phyloP scores from a whole-genome alignment of 208 protist genomes.

The Crithidia brevicula region DNA sequence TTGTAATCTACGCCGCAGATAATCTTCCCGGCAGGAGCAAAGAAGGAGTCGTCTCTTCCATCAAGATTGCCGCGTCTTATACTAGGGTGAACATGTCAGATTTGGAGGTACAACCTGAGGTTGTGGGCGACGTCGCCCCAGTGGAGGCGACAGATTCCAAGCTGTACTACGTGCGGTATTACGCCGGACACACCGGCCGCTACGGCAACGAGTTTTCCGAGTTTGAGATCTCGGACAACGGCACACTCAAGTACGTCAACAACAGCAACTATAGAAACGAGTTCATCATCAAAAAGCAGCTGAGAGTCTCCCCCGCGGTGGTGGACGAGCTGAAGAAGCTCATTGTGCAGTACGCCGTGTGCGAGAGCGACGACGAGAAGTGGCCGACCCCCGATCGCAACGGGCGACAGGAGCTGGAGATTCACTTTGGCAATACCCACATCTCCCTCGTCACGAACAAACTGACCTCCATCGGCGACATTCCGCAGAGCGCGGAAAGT shows the following conservation, averaged over 20 bases:
- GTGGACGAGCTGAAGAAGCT: slow-evolving; percentile 78
- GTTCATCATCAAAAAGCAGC: slow-evolving; percentile 90
- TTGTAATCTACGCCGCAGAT: no score
- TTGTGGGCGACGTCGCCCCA: background rate
- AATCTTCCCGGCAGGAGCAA: no score
- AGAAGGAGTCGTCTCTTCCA: no score
- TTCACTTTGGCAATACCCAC: slow-evolving; percentile 87
- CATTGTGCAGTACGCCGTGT: slow-evolving; percentile 65
- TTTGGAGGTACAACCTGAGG: slow-evolving; percentile 5
- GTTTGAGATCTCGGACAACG: slow-evolving; percentile 82
- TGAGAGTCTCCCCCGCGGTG: slow-evolving; percentile 67
- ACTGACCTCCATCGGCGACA: slow-evolving; percentile 78
- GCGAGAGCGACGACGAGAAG: slow-evolving; percentile 76
- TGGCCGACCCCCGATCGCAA: slow-evolving; percentile 89
- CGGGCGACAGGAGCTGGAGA: slow-evolving; percentile 88
- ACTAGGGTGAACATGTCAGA: slow-evolving; percentile 19
- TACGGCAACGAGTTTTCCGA: slow-evolving; percentile 93
- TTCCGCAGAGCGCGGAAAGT: slow-evolving; percentile 49
- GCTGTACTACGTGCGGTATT: slow-evolving; percentile 86
- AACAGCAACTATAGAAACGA: slow-evolving; percentile 91
- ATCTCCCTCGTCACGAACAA: slow-evolving; percentile 91
- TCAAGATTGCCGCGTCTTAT: no score
- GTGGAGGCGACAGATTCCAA: slow-evolving; percentile 72
- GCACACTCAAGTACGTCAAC: slow-evolving; percentile 87
- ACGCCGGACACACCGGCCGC: slow-evolving; percentile 83